phyloP scores from a whole-genome alignment of 495 filamentous ascomycete genomes.

The Aspergillus carlsbadensis region DNA sequence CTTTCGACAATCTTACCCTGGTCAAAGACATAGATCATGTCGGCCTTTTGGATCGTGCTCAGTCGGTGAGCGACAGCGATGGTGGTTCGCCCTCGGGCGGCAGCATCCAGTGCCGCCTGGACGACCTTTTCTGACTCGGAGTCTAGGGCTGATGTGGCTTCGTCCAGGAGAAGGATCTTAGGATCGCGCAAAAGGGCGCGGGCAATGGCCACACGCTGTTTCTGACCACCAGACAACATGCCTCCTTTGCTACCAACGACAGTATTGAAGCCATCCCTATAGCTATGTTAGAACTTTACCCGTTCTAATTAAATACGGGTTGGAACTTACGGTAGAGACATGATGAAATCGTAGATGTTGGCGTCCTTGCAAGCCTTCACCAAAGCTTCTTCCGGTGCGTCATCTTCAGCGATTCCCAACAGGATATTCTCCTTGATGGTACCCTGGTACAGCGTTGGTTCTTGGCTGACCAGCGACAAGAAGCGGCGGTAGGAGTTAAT shows the following conservation, averaged over 20 bases:
- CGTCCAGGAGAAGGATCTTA: constrained; percentile 72
- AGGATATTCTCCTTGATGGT: constrained; percentile 82
- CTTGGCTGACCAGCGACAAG: constrained; percentile 80
- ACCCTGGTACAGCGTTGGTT: constrained; percentile 84
- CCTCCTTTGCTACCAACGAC: constrained; percentile 74
- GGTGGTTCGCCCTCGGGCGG: constrained; percentile 72
- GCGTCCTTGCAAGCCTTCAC: constrained; percentile 79
- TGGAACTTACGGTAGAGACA: constrained; percentile 55
- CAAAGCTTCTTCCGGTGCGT: constrained; percentile 67
- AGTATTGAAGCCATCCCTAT: constrained; percentile 70
- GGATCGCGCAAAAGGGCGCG: constrained; percentile 71
- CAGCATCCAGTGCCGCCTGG: constrained; percentile 74
- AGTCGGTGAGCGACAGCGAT: constrained; percentile 78
- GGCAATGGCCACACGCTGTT: constrained; percentile 78
- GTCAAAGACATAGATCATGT: constrained; percentile 82
- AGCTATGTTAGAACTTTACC: constrained; percentile 24
- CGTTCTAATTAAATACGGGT: neutral
- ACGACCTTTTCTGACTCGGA: constrained; percentile 81
- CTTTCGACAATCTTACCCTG: constrained; percentile 70
- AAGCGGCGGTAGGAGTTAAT: constrained; percentile 74
- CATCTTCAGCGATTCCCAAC: constrained; percentile 61
- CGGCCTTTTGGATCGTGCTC: constrained; percentile 79
- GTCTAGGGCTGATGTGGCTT: constrained; percentile 80
- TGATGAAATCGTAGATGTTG: constrained; percentile 91
- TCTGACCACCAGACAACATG: constrained; percentile 80